These are phyloP conservation scores for Ceratobasidium sp. DNA, from an alignment of 1,284 basidiomycete genomes.

Conservation along the genomic window DNA sequence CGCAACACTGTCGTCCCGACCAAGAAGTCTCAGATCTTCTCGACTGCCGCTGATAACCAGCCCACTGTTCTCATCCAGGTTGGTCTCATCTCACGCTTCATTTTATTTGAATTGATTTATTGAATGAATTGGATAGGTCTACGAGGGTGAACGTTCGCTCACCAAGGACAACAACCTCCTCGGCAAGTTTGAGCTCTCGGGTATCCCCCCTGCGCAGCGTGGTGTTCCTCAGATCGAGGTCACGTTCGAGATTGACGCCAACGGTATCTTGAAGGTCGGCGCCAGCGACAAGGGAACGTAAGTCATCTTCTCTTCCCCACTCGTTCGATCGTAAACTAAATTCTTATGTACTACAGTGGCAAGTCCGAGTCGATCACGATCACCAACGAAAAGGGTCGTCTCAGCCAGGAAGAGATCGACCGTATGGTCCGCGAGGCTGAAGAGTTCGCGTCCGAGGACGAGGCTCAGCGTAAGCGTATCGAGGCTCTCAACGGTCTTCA, in stretches of 20 bases:
- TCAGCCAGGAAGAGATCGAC: slow-evolving; percentile 88
- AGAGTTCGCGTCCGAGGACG: slow-evolving; percentile 88
- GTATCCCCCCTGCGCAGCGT: slow-evolving; percentile 69
- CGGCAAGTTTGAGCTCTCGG: slow-evolving; percentile 75
- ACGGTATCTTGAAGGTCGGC: slow-evolving; percentile 59
- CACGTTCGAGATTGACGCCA: slow-evolving; percentile 65
- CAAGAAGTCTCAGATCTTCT: slow-evolving; percentile 98
- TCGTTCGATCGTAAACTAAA: no score
- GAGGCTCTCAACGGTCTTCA: slow-evolving; percentile 86
- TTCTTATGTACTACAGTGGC: slow-evolving; percentile 64
- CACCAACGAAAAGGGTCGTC: slow-evolving; percentile 87
- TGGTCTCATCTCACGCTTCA: neutral
- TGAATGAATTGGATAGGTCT: slow-evolving; percentile 66
- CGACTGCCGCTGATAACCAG: slow-evolving; percentile 95
- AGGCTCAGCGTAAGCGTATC: slow-evolving; percentile 87
- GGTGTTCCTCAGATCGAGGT: slow-evolving; percentile 60
- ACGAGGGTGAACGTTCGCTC: slow-evolving; percentile 93
- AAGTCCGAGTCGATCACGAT: slow-evolving; percentile 91
- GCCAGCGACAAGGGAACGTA: slow-evolving; percentile 60
- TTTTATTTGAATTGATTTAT: slow-evolving; percentile 55
- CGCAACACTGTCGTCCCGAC: slow-evolving; percentile 99
- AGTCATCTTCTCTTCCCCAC: neutral
- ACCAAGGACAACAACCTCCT: slow-evolving; percentile 99
- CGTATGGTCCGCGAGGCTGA: slow-evolving; percentile 94
- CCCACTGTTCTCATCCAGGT: slow-evolving; percentile 86